A percentile compares a stretch with the other conserved stretches of the same genome.
phyloP scores from a whole-genome alignment of 2,329 filamentous ascomycete genomes.

The Cylindrodendrum hubeiense region DNA sequence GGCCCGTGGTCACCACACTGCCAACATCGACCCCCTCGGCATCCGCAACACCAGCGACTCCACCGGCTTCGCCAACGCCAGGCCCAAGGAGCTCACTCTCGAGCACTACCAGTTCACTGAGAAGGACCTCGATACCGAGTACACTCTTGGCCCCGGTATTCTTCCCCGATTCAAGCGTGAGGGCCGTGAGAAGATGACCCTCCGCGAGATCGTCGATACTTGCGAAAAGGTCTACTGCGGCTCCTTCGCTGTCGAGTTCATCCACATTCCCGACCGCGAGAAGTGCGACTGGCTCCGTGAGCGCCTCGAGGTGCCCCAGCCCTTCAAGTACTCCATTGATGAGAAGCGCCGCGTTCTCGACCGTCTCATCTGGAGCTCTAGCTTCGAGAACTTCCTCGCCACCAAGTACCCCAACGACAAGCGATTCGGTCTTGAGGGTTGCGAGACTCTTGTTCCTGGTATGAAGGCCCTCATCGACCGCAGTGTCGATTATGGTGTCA shows the following conservation, averaged over 20 bases:
- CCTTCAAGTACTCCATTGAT: slow-evolving; percentile 97
- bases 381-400: slow-evolving; percentile 94
- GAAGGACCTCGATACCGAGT: slow-evolving; percentile 92
- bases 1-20: slow-evolving; percentile 97
- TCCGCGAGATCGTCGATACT: slow-evolving; percentile 91
- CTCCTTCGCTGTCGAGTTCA: slow-evolving; percentile 98
- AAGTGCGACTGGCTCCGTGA: slow-evolving; percentile 99
- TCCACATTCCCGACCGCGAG: slow-evolving; percentile 96
- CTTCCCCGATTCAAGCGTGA: slow-evolving; percentile 93
- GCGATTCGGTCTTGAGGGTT: slow-evolving; percentile 97
- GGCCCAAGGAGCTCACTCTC: slow-evolving; percentile 92
- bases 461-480: slow-evolving; percentile 99
- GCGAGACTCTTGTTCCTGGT: slow-evolving; percentile 94
- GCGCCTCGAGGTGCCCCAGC: slow-evolving; percentile 91
- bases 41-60: slow-evolving; percentile 74
- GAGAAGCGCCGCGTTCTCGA: slow-evolving; percentile 99
- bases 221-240: slow-evolving; percentile 98
- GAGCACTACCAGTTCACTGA: slow-evolving; percentile 97
- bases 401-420: slow-evolving; percentile 99
- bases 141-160: slow-evolving; percentile 92
- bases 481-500: slow-evolving; percentile 97
- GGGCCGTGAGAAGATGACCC: slow-evolving; percentile 92
- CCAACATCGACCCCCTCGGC: slow-evolving; percentile 94
- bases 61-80: slow-evolving; percentile 87
- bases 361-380: slow-evolving; percentile 97